Percentiles rank a stretch among this genome's conserved stretches.
Evolutionary conservation across 2,329 filamentous ascomycete species (phyloP).

Genomic region (Beauveria rudraprayagi): DNA sequence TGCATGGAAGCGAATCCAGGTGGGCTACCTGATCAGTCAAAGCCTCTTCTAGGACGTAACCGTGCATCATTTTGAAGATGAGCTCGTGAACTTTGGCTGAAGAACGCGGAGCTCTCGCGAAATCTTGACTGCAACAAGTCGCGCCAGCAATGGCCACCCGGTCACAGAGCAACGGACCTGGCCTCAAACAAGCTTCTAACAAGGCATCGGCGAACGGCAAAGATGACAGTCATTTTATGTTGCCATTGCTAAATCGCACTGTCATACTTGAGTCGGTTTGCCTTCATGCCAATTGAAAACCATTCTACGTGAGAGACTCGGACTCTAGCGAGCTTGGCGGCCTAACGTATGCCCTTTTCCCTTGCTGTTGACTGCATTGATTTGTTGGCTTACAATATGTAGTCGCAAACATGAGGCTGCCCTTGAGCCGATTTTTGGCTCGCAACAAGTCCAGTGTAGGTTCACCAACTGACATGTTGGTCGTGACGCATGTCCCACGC

Average conservation of each 20-base stretch:
- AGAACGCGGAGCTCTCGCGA: too few species aligned
- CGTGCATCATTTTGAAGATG: too few species aligned
- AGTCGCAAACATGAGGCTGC: neutral
- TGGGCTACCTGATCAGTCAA: too few species aligned
- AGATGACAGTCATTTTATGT: neutral
- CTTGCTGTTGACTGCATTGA: neutral
- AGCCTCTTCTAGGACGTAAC: too few species aligned
- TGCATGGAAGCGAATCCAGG: too few species aligned
- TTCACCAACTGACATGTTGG: neutral
- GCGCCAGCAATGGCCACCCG: slow-evolving; percentile 21
- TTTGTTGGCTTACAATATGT: neutral
- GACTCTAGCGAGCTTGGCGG: neutral
- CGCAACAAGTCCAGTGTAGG: neutral
- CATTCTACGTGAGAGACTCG: neutral
- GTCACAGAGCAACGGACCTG: too few species aligned
- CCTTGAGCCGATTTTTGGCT: neutral
- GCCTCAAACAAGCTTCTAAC: too few species aligned
- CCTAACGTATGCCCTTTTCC: neutral
- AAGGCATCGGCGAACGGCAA: neutral
- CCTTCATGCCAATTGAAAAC: too few species aligned
- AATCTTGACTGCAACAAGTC: slow-evolving; percentile 33
- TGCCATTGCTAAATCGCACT: neutral
- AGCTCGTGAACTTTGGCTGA: too few species aligned
- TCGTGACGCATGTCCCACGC: neutral
- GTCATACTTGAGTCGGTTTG: neutral